Evolutionary conservation across 2,329 filamentous ascomycete species (phyloP).

Genomic region (Chaetothyriales sp.): DNA sequence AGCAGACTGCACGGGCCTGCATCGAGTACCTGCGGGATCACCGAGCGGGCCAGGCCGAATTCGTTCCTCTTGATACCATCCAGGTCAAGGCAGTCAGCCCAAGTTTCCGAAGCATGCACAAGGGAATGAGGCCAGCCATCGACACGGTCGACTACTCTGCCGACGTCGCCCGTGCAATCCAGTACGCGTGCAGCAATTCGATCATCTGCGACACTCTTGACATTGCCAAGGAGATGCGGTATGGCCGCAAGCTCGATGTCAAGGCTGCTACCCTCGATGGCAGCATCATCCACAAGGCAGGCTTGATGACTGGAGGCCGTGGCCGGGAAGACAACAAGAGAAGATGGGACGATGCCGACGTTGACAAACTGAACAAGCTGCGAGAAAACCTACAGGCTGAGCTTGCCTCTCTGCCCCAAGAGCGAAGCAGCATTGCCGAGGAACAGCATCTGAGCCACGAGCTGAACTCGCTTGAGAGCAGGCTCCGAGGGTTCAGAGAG

Average conservation of each 20-base stretch:
- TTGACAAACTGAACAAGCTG: slow-evolving; percentile 66
- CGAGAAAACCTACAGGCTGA: slow-evolving; percentile 63
- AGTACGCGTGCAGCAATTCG: slow-evolving; percentile 84
- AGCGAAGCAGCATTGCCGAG: slow-evolving; percentile 56
- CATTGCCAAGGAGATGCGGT: slow-evolving; percentile 79
- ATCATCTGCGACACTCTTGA: slow-evolving; percentile 82
- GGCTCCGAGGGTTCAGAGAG: slow-evolving; percentile 53
- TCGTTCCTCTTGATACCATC: slow-evolving; percentile 93
- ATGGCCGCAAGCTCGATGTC: slow-evolving; percentile 67
- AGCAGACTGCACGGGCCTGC: slow-evolving; percentile 86
- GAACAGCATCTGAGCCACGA: slow-evolving; percentile 74
- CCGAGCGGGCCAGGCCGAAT: slow-evolving; percentile 72
- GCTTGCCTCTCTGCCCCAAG: slow-evolving; percentile 63
- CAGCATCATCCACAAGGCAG: slow-evolving; percentile 92
- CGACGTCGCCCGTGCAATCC: slow-evolving; percentile 77
- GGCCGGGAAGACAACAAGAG: slow-evolving; percentile 62
- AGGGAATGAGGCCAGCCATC: slow-evolving; percentile 72
- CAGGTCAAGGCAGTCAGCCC: slow-evolving; percentile 85
- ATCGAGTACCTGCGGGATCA: slow-evolving; percentile 90
- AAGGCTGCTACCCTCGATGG: slow-evolving; percentile 92
- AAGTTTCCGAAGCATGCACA: slow-evolving; percentile 74
- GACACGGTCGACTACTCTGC: slow-evolving; percentile 92
- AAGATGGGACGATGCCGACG: slow-evolving; percentile 76
- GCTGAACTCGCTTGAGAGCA: slow-evolving; percentile 62
- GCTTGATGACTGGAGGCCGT: slow-evolving; percentile 89